Base-by-base conservation (phyloP, 352 stramenopile species). In the Pythium oligandrum region DNA sequence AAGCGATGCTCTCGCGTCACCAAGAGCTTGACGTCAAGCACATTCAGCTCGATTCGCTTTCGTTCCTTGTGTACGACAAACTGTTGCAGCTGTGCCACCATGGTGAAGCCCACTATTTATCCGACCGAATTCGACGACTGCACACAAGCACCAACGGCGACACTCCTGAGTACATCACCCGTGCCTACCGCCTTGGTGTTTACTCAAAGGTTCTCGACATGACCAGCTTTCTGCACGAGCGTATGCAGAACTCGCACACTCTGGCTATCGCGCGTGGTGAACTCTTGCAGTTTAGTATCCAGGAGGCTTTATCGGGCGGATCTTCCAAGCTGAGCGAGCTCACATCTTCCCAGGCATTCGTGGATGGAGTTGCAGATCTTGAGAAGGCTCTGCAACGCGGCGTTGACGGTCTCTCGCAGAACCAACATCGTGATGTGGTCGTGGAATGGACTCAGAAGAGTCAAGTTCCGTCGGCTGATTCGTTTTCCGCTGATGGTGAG, bases 131-230 rank as follows among this genome's bases (percentile, higher is more conserved):
- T 40, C 39, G 58, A 36, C 59, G 56, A 3, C 59, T 93, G 36
- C 84, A 94, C 55, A 66, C 60, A 5, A 73, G 48, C 37, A 88
- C 79, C 10, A 53, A 53, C 9, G 74, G 67, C 33, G 84, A 94
- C 51, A 93, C 82, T 26, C 80, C 80, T 42, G 84, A 94, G 57
- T 90, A 86, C 57, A 93, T 94, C 54, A 48, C 71, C 10, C 75
- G 80, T 31, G 68, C 84, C 11, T 94, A 94, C 59, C 79, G 78
- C 35, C 67, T 88, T n/a, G 84, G 84, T 35, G 81, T 93, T 7
- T 91, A 87, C 67, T 90, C 81, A 45, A 92, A 92, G 52, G 84
- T 90, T 32, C 43, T 88, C 1, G 84, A 94, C 53, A 91, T 94
- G 82, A 90, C 81, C 31, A 61, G 53, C 11, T 94, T 94, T 42